Evolutionary conservation across 2,329 filamentous ascomycete species (phyloP), one percentile per base, ranked within the genome.

Genomic region (Colletotrichum sp.): DNA sequence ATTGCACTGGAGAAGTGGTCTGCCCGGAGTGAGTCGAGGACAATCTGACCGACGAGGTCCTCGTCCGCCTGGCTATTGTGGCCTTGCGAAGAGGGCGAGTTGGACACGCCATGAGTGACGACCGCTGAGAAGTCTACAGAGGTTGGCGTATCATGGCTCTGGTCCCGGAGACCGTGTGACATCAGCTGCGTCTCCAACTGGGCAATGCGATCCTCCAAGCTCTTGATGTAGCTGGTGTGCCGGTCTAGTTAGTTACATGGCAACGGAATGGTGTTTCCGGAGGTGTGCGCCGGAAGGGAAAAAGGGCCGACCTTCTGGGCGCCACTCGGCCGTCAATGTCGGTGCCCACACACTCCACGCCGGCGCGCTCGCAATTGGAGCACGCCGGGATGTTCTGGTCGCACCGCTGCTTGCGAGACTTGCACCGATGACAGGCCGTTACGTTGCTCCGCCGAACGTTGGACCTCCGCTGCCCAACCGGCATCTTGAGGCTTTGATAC

Each of bases 151-250:
- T 44, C 62, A 18, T 64, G 18, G 7, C 21, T 32, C 24, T 64
- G 62, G 24, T 64, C 62, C 12, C 34, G 62, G 13, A 64, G 21
- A 15, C 62, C 62, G 62, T 64, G 62, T 24, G 28, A 44, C 28
- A 64, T 32, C 12, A 78, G 36, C 36, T 77, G 76, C 4, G 77
- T 68, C 26, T 82, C 81, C 6, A 82, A 72, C 8, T 80, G 77
- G 10, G 79, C 81, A 0, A 82, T 68, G 7, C 78, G 78, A 24
- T 82, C 80, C 24, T 82, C 81, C 0, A 82, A 76, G 4, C 63
- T 81, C 32, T 79, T 80, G 55, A 81, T 81, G 52, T 81, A 82
- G 26, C 80, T 81, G 30, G 71, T 65, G 0, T 59, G 72, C 44
- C 44, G 4, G 24, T 16, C 24, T 55, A 12, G 32, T 39, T 13